These are phyloP conservation scores for Singerocomus inundabilis DNA, from an alignment of 1,284 basidiomycete species.

Conservation along the genomic window DNA sequence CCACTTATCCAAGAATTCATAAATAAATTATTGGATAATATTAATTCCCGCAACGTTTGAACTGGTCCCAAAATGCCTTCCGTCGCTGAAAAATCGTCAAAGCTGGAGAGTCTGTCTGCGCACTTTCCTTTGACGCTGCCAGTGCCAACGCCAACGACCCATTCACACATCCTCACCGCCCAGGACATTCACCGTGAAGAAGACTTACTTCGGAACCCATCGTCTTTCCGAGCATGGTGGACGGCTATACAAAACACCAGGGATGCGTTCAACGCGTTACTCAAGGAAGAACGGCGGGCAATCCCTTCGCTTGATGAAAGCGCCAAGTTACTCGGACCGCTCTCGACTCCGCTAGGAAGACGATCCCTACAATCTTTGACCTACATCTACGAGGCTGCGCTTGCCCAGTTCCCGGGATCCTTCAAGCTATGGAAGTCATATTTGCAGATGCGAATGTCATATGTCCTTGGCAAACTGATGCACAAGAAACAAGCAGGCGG, in stretches of 20 bases:
- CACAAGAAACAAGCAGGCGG: slow-evolving; percentile 78
- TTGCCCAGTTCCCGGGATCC: slow-evolving; percentile 83
- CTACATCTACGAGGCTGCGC: slow-evolving; percentile 90
- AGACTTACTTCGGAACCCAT: slow-evolving; percentile 91
- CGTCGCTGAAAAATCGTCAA: slow-evolving; percentile 42
- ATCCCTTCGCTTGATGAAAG: slow-evolving; percentile 47
- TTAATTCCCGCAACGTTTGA: background rate
- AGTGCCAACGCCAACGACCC: slow-evolving; percentile 76
- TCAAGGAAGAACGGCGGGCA: slow-evolving; percentile 53
- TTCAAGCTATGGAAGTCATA: slow-evolving; percentile 98
- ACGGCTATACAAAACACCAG: slow-evolving; percentile 78
- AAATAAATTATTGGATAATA: slow-evolving; percentile 6
- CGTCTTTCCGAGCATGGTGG: slow-evolving; percentile 92
- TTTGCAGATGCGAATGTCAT: slow-evolving; percentile 79
- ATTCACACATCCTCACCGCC: slow-evolving; percentile 73
- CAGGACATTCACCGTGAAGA: slow-evolving; percentile 89
- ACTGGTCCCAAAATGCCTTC: slow-evolving; percentile 48
- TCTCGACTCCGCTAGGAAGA: slow-evolving; percentile 72
- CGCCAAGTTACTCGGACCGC: slow-evolving; percentile 61
- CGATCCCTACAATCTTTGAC: slow-evolving; percentile 80
- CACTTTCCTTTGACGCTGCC: slow-evolving; percentile 84
- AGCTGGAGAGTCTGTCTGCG: slow-evolving; percentile 52
- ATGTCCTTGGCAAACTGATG: slow-evolving; percentile 76
- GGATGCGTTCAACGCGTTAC: slow-evolving; percentile 57
- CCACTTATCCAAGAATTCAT: slow-evolving; percentile 4